phyloP scores from a whole-genome alignment of 164 flowering plant genomes.

The Vitis cinerea region DNA sequence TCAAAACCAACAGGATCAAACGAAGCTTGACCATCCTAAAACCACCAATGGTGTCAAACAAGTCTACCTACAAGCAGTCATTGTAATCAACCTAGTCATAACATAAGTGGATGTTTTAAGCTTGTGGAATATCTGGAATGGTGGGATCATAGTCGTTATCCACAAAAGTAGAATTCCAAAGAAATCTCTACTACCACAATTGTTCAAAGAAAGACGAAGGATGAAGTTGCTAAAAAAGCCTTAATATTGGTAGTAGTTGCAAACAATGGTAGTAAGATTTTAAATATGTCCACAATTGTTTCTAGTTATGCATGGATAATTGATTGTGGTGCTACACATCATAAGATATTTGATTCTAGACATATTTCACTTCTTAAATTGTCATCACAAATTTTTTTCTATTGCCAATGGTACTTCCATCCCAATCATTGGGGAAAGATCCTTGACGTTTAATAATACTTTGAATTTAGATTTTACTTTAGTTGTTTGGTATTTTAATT shows the following conservation, averaged over 20 bases:
- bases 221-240: neutral
- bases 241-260: slow-evolving; percentile 3
- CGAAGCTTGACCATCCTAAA: neutral
- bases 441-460: too few relatives aligned
- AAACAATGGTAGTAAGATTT: neutral
- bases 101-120: too few relatives aligned
- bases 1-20: too few relatives aligned
- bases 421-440: too few relatives aligned
- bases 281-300: neutral
- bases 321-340: neutral
- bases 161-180: neutral
- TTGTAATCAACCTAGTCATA: neutral
- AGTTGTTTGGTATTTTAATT: neutral
- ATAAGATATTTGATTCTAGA: slow-evolving; percentile 7
- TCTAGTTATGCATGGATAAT: neutral
- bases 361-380: neutral
- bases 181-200: neutral
- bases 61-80: neutral
- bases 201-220: neutral
- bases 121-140: too few relatives aligned
- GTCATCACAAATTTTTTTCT: neutral
- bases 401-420: slow-evolving; percentile 6
- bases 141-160: neutral
- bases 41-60: neutral
- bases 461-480: too few relatives aligned